Conservation (phyloP, 2,329 filamentous ascomycete genomes). For the Mycosphaerella arachidis region DNA sequence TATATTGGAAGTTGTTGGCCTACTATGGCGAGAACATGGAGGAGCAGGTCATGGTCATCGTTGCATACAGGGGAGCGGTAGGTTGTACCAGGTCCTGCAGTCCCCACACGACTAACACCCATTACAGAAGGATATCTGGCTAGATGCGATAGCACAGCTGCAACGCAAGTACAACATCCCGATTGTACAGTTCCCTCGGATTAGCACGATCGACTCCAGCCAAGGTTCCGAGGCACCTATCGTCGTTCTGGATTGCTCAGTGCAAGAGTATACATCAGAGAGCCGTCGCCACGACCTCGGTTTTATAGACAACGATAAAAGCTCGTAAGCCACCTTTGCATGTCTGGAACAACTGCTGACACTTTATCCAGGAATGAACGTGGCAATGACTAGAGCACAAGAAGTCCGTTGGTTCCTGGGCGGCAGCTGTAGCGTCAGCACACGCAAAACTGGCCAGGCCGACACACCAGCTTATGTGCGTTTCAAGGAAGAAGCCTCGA, state of each 20-base stretch:
- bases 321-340: not conserved
- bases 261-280: constrained; percentile 1
- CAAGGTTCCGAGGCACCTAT: constrained; percentile 9
- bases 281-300: not conserved
- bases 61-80: constrained; percentile 17
- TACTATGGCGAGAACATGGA: constrained; percentile 6
- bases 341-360: too few species aligned
- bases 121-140: not conserved
- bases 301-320: constrained; percentile 3
- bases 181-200: not conserved
- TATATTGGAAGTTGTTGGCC: constrained; percentile 3
- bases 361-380: constrained; percentile 1
- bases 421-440: not conserved
- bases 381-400: constrained; percentile 21
- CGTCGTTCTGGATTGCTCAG: constrained; percentile 9
- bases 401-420: constrained; percentile 22
- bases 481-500: not conserved
- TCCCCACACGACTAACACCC: not conserved
- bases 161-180: constrained; percentile 4
- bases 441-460: not conserved
- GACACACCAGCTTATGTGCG: not conserved
- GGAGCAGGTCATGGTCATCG: constrained; percentile 15
- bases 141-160: not conserved
- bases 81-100: not conserved
- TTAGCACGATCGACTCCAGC: constrained; percentile 8